Evolutionary conservation across 495 filamentous ascomycete genomes (phyloP), one percentile per base, ranked within the genome.

Genomic region (Penicillium maclennaniae): DNA sequence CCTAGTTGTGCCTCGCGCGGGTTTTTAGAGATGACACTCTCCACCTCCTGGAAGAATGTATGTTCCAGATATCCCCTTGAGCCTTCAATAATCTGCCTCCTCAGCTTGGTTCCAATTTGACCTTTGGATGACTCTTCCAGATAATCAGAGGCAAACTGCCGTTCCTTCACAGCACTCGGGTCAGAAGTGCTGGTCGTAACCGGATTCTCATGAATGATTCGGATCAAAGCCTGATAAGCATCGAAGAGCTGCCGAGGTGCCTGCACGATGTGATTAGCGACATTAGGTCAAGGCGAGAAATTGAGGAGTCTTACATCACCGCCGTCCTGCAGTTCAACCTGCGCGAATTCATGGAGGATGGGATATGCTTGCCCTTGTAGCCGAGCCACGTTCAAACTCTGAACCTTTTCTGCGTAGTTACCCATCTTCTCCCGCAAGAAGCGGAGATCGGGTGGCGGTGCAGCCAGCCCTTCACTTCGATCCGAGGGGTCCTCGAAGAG

Each of bases 1-100:
- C 93, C 93, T 48, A 96, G 73, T 61, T 88, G 89, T 9, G 93
- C 95, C 65, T 96, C 91, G 44, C 85, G 80, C 5, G 92, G 91
- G 62, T 92, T 87, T 63, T 87, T 92, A 26, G 80, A 71, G 50
- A 97, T 86, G 19, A 85, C 68, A n/a, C 64, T 71, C 56, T 95
- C 87, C 37, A 96, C 74, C 51, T 89, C 81, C 40, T 76, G 71
- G 58, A 83, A 88, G 66, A 93, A 89, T 46, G 69, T 74, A 53
- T 79, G 84, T 63, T 97, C 92, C 31, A 97, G 71, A 65, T 83
- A 92, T 20, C 66, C 65, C 54, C 86, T 83, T 27, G 88, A 91
- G 4, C 91, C 91, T 52, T 85, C 78, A 17, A 96, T 72, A 38
- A 95, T 92, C 31, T 75, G 75, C 64, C 87, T 90, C 55, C 86